These are phyloP conservation scores for Mucor piriformis DNA, from an alignment of 371 early-diverging fungal species.

Conservation along the genomic window DNA sequence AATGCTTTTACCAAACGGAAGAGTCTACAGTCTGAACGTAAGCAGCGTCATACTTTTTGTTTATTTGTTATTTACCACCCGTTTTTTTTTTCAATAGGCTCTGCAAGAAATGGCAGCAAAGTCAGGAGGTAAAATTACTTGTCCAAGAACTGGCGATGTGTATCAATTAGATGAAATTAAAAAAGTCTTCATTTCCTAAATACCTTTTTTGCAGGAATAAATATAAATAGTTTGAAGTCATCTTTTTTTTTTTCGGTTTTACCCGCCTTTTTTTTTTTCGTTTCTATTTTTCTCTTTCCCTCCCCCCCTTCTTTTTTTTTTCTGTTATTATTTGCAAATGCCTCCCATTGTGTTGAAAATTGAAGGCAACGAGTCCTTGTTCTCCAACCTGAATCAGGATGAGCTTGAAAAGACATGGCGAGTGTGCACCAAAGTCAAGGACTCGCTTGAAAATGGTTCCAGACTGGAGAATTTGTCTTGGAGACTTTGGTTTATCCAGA, in stretches of 20 bases:
- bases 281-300: not conserved
- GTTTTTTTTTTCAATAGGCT: slow-evolving; percentile 55
- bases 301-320: slow-evolving; percentile 3
- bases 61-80: not conserved
- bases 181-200: slow-evolving; percentile 85
- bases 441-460: slow-evolving; percentile 83
- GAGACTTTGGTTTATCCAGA: slow-evolving; percentile 85
- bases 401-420: slow-evolving; percentile 83
- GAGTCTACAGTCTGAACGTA: slow-evolving; percentile 86
- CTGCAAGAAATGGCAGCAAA: slow-evolving; percentile 81
- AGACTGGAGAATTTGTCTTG: slow-evolving; percentile 89
- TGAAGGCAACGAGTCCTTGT: slow-evolving; percentile 59
- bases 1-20: slow-evolving; percentile 93
- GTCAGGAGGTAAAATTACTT: slow-evolving; percentile 75
- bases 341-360: slow-evolving; percentile 76
- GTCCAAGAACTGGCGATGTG: slow-evolving; percentile 77
- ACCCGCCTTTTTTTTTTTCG: slow-evolving; percentile 4
- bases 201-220: not conserved
- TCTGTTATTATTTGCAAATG: slow-evolving; percentile 43
- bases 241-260: slow-evolving; percentile 2
- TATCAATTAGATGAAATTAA: slow-evolving; percentile 70
- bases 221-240: not conserved
- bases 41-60: slow-evolving; percentile 1
- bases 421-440: slow-evolving; percentile 88
- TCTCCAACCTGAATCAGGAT: slow-evolving; percentile 69